A percentile compares a stretch with the other conserved stretches of the same genome.
phyloP scores from a whole-genome alignment of 306 rosid genomes.

The Adenanthera pavonina region DNA sequence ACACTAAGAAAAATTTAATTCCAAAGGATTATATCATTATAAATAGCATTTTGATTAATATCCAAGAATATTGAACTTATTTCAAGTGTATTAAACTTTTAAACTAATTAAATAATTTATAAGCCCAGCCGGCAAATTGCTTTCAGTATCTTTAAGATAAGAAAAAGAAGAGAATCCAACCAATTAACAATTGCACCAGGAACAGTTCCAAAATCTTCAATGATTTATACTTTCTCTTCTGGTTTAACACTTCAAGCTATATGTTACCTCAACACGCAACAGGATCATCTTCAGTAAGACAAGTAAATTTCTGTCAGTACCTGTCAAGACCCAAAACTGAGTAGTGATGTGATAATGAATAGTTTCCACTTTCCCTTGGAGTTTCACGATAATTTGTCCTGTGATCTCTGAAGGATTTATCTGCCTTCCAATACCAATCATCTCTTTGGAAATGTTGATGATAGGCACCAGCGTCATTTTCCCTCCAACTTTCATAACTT shows the following conservation, averaged over 20 bases:
- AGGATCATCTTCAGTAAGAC: not conserved
- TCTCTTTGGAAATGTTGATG: constrained; percentile 83
- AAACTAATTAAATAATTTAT: not conserved
- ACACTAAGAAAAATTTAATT: not conserved
- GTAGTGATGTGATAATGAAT: constrained; percentile 83
- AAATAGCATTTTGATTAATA: not conserved
- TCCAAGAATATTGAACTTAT: constrained; percentile 15
- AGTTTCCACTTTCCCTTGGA: constrained; percentile 62
- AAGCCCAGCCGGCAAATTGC: not conserved
- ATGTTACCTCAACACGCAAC: not conserved
- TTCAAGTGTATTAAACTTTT: not conserved
- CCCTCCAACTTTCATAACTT: constrained; percentile 79
- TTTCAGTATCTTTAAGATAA: not conserved
- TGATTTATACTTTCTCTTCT: not conserved
- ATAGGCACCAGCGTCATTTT: constrained; percentile 57
- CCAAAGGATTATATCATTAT: constrained; percentile 15
- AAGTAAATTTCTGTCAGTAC: constrained; percentile 48
- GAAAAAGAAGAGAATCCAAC: not conserved
- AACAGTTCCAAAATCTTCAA: not conserved
- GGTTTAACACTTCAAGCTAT: not conserved
- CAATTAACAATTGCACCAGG: not conserved
- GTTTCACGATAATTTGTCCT: constrained; percentile 62
- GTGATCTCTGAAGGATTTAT: constrained; percentile 61
- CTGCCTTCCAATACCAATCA: constrained; percentile 94
- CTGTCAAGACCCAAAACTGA: constrained; percentile 95